phyloP scores from a whole-genome alignment of 495 filamentous ascomycete genomes.

The Neurospora pannonica region DNA sequence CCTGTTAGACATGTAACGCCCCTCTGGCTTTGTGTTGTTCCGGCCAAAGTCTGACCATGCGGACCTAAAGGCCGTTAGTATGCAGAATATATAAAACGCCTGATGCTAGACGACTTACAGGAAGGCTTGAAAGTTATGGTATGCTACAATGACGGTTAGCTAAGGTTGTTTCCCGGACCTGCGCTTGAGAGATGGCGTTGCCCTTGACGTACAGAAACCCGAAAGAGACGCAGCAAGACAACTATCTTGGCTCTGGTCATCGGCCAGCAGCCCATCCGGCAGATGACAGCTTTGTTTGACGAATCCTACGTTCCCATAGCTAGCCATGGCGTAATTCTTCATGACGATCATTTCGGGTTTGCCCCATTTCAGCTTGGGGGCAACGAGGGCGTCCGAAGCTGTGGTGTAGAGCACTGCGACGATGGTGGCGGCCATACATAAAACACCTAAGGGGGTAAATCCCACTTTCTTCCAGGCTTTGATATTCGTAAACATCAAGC shows the following conservation, averaged over 20 bases:
- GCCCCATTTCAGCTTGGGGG: constrained; percentile 54
- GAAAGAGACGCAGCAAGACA: constrained; percentile 58
- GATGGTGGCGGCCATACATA: constrained; percentile 50
- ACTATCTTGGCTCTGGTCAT: constrained; percentile 34
- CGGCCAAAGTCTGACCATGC: constrained; percentile 38
- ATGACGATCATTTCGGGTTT: constrained; percentile 32
- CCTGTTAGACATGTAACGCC: constrained; percentile 29
- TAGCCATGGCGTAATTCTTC: constrained; percentile 45
- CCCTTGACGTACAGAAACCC: constrained; percentile 31
- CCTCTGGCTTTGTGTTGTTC: constrained; percentile 23
- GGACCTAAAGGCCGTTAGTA: neutral
- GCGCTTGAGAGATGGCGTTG: neutral
- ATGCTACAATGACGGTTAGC: constrained; percentile 8
- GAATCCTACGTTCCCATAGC: constrained; percentile 50
- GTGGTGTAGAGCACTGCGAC: constrained; percentile 64
- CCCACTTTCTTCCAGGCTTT: constrained; percentile 52
- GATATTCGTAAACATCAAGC: constrained; percentile 58
- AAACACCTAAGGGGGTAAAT: constrained; percentile 45
- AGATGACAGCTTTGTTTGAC: constrained; percentile 45
- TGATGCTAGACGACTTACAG: constrained; percentile 9
- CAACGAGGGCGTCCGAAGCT: constrained; percentile 60
- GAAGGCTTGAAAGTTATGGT: constrained; percentile 26
- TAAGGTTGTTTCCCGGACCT: neutral
- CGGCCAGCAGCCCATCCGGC: constrained; percentile 38
- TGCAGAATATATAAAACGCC: neutral